Base-by-base conservation (phyloP, 345 rosid genomes). In the Populus euphratica region DNA sequence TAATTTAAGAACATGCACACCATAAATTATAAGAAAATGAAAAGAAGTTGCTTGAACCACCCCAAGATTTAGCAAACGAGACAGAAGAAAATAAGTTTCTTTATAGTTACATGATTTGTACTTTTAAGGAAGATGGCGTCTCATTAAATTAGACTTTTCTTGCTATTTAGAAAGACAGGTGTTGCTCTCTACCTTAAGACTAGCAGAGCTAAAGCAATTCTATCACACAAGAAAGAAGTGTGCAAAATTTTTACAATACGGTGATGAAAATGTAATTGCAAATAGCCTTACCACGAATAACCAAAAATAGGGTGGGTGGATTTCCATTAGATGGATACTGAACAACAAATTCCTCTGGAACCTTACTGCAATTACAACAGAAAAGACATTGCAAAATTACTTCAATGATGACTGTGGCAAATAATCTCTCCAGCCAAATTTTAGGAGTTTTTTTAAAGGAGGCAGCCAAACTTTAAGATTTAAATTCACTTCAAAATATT, bases 241-340 rank as follows among this genome's bases (percentile, higher is more conserved):
- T 47, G 56, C 56, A 50, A 50, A 17, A 17, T 50, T 17, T 50
- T n/a, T 50, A 50, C 56, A 17, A 50, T 50, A 50, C 18, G 1
- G 56, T 50, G n/a, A 50, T 50, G 56, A 14, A 36, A n/a, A 67
- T 35, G 25, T 54, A 10, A 76, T 2, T 14, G 14, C 56, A 49
- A 20, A 56, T 73, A 81, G 47, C 17, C 85, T 74, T 87, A 93
- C 99, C 96, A 21, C 81, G 90, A 73, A 93, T 86, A 78, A 88
- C 93, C 92, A 96, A 88, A 83, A 93, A 88, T 50, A 93, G 79
- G 54, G 97, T 93, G 67, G 99, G 99, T 52, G 98, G 98, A 77
- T 95, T 95, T 82, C 92, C 99, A 86, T 90, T 93, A 77, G 87
- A 87, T 80, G 97, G 94, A 82, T 84, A 69, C 86, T 95, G 99